Evolutionary conservation across 805 yeast genomes (phyloP).

Genomic region (Vanderwaltozyma yarrowii): DNA sequence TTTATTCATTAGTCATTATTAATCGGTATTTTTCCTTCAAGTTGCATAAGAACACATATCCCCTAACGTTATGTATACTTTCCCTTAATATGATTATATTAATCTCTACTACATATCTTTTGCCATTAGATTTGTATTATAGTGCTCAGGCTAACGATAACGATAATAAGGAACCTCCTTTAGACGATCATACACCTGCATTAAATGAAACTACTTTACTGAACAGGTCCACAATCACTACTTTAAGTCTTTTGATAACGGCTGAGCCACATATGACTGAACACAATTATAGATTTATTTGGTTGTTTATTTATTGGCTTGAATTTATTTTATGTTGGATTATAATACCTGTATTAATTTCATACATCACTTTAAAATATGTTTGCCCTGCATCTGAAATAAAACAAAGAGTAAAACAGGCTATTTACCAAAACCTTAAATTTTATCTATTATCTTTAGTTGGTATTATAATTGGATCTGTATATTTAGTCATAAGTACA

Average conservation of each 20-base stretch:
- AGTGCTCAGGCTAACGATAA: constrained; percentile 4
- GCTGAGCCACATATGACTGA: background rate
- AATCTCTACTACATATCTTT: constrained; percentile 20
- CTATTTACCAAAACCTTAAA: constrained; percentile 21
- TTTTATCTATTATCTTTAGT: constrained; percentile 20
- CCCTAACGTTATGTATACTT: constrained; percentile 14
- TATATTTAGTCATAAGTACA: constrained; percentile 19
- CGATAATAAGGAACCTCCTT: background rate
- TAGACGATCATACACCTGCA: constrained; percentile 3
- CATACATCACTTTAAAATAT: constrained; percentile 23
- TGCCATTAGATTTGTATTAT: constrained; percentile 21
- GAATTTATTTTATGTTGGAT: constrained; percentile 27
- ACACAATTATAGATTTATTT: constrained; percentile 10
- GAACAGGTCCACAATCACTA: background rate
- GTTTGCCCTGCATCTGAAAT: constrained; percentile 10
- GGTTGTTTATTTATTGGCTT: constrained; percentile 24
- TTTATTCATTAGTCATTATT: constrained; percentile 13
- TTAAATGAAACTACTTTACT: background rate
- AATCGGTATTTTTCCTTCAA: constrained; percentile 24
- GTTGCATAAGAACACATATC: constrained; percentile 18
- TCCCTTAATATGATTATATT: constrained; percentile 20
- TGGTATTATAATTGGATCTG: constrained; percentile 16
- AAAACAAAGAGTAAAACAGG: constrained; percentile 11
- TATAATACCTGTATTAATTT: constrained; percentile 23
- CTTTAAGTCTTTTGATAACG: background rate